Conservation (phyloP, 441 rosid genomes). For the Gossypium lobatum region DNA sequence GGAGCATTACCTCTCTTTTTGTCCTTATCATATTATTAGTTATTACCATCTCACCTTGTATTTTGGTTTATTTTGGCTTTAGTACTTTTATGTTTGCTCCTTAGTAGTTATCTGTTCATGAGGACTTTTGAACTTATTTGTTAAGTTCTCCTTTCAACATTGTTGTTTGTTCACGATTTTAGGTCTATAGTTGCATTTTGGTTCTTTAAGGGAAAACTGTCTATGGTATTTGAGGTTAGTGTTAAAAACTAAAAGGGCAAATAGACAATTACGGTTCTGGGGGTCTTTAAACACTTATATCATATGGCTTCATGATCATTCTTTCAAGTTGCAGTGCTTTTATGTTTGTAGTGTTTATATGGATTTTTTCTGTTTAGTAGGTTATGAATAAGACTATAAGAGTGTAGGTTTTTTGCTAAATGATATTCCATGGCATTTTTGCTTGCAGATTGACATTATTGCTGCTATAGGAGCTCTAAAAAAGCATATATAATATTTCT, state of each 20-base stretch:
- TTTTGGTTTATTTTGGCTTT: background rate
- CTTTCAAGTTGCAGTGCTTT: background rate
- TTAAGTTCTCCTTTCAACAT: background rate
- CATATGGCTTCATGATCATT: background rate
- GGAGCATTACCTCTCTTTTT: background rate
- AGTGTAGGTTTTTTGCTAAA: background rate
- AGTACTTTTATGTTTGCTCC: background rate
- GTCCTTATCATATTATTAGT: background rate
- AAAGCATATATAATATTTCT: background rate
- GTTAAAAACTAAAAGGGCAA: background rate
- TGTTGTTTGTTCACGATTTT: background rate
- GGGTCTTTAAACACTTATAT: background rate
- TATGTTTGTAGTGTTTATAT: background rate
- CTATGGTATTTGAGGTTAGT: background rate
- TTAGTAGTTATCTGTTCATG: background rate
- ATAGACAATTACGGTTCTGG: background rate
- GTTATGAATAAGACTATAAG: background rate
- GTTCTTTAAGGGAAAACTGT: background rate
- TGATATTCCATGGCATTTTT: background rate
- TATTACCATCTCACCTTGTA: background rate
- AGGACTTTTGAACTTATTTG: background rate
- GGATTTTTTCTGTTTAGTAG: background rate
- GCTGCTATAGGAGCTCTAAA: background rate
- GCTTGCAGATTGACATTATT: background rate
- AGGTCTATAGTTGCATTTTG: background rate